Evolutionary conservation across 1,139 yeast genomes (phyloP), one percentile per base, ranked within the genome.

Genomic region (Kodamaea derodonti): DNA sequence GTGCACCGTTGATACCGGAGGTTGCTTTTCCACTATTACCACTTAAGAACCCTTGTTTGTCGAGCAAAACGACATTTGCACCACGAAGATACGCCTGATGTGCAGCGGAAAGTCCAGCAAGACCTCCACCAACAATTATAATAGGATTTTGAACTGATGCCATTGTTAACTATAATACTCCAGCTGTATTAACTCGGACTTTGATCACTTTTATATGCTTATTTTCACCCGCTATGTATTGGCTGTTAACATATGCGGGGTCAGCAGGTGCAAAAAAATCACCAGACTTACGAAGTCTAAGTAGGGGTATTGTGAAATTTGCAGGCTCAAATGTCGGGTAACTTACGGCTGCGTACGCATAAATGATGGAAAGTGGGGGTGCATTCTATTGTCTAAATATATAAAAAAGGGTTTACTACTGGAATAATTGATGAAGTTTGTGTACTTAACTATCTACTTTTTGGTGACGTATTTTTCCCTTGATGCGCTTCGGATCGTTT

Each of bases 11-110:
- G 47, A 85, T 84, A 16, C 95, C 95, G 14, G 86, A 78, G 0
- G 90, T 81, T 1, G 95, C 95, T 54, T 83, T 82, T 18, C 84
- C 80, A 26, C 90, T 80, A 51, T 84, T 84, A 4, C 95, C 95
- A 37, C 90, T 85, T 27, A 82, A 62, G 45, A 75, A 75, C 11
- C 77, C 70, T 34, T 75, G 77, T 48, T 82, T 82, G 43, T 83
- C 90, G 14, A 83, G 48, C 13, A 83, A 49, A 0, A 81, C 56
- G 12, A 82, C 77, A 45, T 76, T 60, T 49, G 83, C 65, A 34
- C 80, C 75, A 33, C 78, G 64, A 37, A 70, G 62, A 36, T 79
- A 68, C 13, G 82, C 70, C 47, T 80, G 82, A 51, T 79, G 84
- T 1, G 87, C 83, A 2, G 90, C 80, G n/a, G 84, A 70, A 20